Conservation (phyloP, 495 filamentous ascomycete genomes). For the Hypoxylon fragiforme region DNA sequence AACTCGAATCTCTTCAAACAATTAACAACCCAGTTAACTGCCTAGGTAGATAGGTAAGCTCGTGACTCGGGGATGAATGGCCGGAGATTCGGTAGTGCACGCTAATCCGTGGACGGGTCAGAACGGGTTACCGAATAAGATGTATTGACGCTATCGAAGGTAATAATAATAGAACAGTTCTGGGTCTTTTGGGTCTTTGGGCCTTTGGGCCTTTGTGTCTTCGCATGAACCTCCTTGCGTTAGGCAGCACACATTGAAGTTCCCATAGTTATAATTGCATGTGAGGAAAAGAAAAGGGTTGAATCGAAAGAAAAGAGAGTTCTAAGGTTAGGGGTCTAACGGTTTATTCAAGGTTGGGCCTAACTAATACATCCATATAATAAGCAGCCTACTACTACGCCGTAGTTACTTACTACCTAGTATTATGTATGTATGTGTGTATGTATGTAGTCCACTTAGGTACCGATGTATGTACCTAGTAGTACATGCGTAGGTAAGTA, state of each 20-base stretch:
- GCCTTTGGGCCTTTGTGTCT: conserved; percentile 15
- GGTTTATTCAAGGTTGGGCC: too few relatives aligned
- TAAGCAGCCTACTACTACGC: background rate
- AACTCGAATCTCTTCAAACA: background rate
- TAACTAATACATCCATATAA: too few relatives aligned
- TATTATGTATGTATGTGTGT: too few relatives aligned
- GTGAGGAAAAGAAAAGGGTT: too few relatives aligned
- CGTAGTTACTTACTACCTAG: background rate
- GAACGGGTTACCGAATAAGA: conserved; percentile 10
- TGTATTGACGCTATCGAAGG: conserved; percentile 7
- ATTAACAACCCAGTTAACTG: background rate
- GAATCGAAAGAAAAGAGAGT: conserved; percentile 7
- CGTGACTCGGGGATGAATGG: conserved; percentile 19
- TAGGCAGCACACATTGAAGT: conserved; percentile 17
- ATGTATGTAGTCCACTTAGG: too few relatives aligned
- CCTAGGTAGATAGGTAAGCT: conserved; percentile 18
- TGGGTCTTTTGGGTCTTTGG: too few relatives aligned
- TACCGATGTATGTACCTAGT: background rate
- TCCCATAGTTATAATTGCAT: too few relatives aligned
- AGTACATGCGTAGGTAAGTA: too few relatives aligned
- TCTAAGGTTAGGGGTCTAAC: conserved; percentile 7
- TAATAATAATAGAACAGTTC: too few relatives aligned
- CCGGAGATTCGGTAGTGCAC: conserved; percentile 6
- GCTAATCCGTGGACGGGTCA: conserved; percentile 5
- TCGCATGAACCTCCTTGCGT: conserved; percentile 11